Evolutionary conservation across 106 monocot genomes (phyloP), one percentile per base, ranked within the genome.

Genomic region (Cymbidium sinense): DNA sequence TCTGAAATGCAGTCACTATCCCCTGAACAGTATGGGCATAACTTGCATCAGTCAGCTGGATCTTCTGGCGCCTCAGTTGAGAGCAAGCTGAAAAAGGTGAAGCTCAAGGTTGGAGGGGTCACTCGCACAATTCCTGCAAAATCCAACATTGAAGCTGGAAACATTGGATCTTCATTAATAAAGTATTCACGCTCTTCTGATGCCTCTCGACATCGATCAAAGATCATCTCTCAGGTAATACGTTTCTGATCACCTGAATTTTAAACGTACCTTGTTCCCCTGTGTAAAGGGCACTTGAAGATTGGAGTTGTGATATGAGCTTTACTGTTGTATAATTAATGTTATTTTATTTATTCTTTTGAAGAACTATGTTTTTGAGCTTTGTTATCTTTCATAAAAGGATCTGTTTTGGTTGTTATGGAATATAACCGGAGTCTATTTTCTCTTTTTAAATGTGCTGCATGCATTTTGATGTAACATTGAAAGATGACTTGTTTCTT

Each of bases 81-180:
- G 79, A 90, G 73, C 64, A 88, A 85, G 64, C 58, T 77, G 78
- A 90, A 81, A 37, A 91, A 91, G 78, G 88, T 94, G 72, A 94
- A 87, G 79, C 83, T 91, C 11, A 94, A 91, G 79, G 80, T 94
- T 64, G 90, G 93, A 33, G 93, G 90, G 44, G 88, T 94, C 29
- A 91, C 87, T 19, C 79, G 84, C 50, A 93, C 85, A 0, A 77
- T 93, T 44, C 88, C 86, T 81, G 80, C 93, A 34, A 90, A 91
- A 58, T 84, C 90, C 18, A 86, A 64, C 78, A 34, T 54, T 47
- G 88, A 85, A 35, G 70, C 27, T 47, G 44, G 29, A 18, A 78
- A 27, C 77, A 76, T 43, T 55, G 70, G 78, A 74, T 77, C 70
- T 23, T 75, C 77, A 15, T 19, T 73, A 12, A 64, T 43, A 34